Base-by-base conservation (phyloP, 2,329 filamentous ascomycete species). In the Nemania abortiva region DNA sequence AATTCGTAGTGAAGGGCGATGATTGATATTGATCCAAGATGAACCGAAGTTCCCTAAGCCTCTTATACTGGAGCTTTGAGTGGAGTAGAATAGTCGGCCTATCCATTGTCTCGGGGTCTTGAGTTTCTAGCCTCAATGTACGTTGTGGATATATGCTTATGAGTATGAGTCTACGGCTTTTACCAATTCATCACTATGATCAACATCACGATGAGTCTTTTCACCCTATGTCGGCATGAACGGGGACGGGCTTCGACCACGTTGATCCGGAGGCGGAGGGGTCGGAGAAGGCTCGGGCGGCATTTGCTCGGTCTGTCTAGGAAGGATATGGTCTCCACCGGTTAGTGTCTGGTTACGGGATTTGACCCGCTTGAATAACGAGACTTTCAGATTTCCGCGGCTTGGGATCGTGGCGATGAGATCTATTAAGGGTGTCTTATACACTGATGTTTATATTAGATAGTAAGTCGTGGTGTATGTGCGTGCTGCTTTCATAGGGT, bases 231-330 rank as follows among this genome's bases (percentile, higher is more conserved):
- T 22, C 50, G 9, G 50, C 50, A n/a, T n/a, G 2, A 27, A 3
- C 6, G 53, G 53, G 37, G 18, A 37, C n/a, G 29, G 53, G 53
- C 29, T 37, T 55, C 31, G 29, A 13, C 55, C 42, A 58, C 18
- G 63, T 34, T 24, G 47, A 39, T 24, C 27, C 39, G 55, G 55
- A 22, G 49, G 22, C 22, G 37, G 49, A 15, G 1, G 49, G 9
- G 20, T 55, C 62, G 62, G 62, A 31, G 54, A 59, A 65, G 24
- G 2, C 31, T 65, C 20, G 54, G 63, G n/a, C 50, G 63, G 63
- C 49, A 11, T 60, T 60, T 60, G 63, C 49, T 65, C 47, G 63
- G 54, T 42, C 42, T 34, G 24, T 15, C 6, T 53, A 49, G 55
- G 55, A 54, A 24, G n/a, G n/a, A n/a, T n/a, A n/a, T n/a, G n/a